Percentiles rank a stretch among this genome's conserved stretches.
Conservation (phyloP, 2,329 filamentous ascomycete genomes). For the Truncatella angustata region DNA sequence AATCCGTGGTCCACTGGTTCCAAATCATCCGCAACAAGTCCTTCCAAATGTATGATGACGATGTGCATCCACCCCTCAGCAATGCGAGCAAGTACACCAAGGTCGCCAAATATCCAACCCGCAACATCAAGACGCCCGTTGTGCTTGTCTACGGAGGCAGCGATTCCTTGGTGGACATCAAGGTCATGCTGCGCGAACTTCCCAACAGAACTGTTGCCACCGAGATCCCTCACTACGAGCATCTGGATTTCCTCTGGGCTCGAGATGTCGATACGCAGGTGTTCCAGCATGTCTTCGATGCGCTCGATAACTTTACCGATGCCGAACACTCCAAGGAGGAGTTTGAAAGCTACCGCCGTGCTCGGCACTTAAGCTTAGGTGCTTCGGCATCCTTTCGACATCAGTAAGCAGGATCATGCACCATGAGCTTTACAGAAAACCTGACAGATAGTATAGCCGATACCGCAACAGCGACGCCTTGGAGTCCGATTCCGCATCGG, state of each 20-base stretch:
- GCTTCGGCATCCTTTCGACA: slow-evolving; percentile 29
- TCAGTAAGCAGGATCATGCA: slow-evolving; percentile 24
- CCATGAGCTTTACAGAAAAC: background rate
- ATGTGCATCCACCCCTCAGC: slow-evolving; percentile 74
- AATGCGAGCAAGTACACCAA: slow-evolving; percentile 85
- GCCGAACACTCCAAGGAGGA: slow-evolving; percentile 59
- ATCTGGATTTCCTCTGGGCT: slow-evolving; percentile 96
- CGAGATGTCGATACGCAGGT: slow-evolving; percentile 79
- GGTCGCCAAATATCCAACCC: slow-evolving; percentile 91
- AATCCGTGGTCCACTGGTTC: slow-evolving; percentile 98
- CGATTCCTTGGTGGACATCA: slow-evolving; percentile 92
- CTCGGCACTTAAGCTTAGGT: slow-evolving; percentile 48
- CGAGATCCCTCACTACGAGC: slow-evolving; percentile 89
- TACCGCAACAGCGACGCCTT: slow-evolving; percentile 24
- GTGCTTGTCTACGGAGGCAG: slow-evolving; percentile 91
- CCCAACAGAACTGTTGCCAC: slow-evolving; percentile 82
- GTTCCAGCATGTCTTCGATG: slow-evolving; percentile 88
- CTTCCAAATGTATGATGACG: slow-evolving; percentile 99
- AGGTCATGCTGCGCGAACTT: slow-evolving; percentile 85
- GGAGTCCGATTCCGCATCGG: slow-evolving; percentile 27
- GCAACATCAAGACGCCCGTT: slow-evolving; percentile 94
- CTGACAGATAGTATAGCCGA: slow-evolving; percentile 13
- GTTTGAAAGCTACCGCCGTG: slow-evolving; percentile 55
- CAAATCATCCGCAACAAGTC: slow-evolving; percentile 95
- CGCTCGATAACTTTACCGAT: slow-evolving; percentile 69